Conservation (phyloP, 306 rosid genomes). For the Inga oerstediana region DNA sequence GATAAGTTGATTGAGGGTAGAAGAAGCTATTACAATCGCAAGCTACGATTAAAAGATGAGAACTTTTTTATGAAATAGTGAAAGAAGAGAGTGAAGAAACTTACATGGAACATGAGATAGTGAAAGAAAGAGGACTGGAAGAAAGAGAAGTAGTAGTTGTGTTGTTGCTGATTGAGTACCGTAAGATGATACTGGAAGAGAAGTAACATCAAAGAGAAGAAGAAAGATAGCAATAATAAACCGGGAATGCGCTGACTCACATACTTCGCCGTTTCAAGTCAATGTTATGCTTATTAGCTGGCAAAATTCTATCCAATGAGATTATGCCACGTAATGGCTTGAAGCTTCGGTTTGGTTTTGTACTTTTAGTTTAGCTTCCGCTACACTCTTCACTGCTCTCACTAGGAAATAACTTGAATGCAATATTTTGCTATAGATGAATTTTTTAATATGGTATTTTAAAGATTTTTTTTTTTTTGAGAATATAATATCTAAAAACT, state of each 20-base stretch:
- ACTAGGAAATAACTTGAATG: background rate
- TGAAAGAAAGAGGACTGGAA: background rate
- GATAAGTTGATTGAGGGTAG: background rate
- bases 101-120: slow-evolving; percentile 20
- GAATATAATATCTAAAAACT: background rate
- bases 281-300: slow-evolving; percentile 34
- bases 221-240: slow-evolving; percentile 6
- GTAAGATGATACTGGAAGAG: background rate
- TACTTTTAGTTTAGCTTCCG: background rate
- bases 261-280: slow-evolving; percentile 42
- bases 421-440: background rate
- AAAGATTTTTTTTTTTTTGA: background rate
- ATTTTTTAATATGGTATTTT: background rate
- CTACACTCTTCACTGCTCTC: background rate
- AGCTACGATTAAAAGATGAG: slow-evolving; percentile 12
- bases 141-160: background rate
- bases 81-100: slow-evolving; percentile 11
- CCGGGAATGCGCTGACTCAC: background rate
- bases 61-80: slow-evolving; percentile 10
- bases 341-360: background rate
- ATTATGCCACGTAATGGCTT: slow-evolving; percentile 19
- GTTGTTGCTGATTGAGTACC: background rate
- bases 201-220: background rate
- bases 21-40: background rate
- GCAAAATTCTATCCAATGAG: slow-evolving; percentile 7